Base-by-base conservation (phyloP, 345 rosid species). In the Syzygium aromaticum region DNA sequence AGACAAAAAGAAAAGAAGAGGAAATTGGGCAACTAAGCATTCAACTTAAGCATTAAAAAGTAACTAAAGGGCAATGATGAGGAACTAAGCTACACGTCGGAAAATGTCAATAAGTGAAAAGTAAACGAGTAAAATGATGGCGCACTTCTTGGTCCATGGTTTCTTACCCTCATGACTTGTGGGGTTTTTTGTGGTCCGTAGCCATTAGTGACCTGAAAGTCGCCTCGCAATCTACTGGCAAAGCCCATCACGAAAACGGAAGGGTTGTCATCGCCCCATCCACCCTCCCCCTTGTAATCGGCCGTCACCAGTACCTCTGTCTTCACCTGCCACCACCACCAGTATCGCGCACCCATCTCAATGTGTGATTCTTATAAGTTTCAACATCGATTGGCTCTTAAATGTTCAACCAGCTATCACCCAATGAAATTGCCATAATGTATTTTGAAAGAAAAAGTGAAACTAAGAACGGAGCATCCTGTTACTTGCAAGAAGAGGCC, bases 181-280 rank as follows among this genome's bases (percentile, higher is more conserved):
- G 92, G 89, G 27, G 97, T 94, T 85, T 85, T 87, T 22, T 86
- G 15, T 0, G 92, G 93, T 51, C 96, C 97, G 49, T 94, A 92
- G 51, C 94, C 96, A 85, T 95, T 93, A 25, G 96, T 93, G 59
- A 95, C 90, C 87, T 92, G 95, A 89, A 91, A 95, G 89, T 95
- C 97, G 25, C 97, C 97, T 53, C 77, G 88, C 90, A 91, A 0
- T n/a, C 78, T 38, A 14, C 86, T 89, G 5, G 88, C 3, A 46
- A 89, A 51, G 11, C 23, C 84, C 84, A 92, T 88, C 84, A 49
- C 90, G 85, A 95, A 95, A 9, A 94, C 94, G 1, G 95, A 93
- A 8, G 95, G 94, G 86, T 95, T 92, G 13, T 90, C 88, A 21
- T 91, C 89, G 38, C 91, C 92, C 97, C 95, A 93, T 57, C 88